Conservation (phyloP, 306 rosid genomes). For the Castanospermum australe region DNA sequence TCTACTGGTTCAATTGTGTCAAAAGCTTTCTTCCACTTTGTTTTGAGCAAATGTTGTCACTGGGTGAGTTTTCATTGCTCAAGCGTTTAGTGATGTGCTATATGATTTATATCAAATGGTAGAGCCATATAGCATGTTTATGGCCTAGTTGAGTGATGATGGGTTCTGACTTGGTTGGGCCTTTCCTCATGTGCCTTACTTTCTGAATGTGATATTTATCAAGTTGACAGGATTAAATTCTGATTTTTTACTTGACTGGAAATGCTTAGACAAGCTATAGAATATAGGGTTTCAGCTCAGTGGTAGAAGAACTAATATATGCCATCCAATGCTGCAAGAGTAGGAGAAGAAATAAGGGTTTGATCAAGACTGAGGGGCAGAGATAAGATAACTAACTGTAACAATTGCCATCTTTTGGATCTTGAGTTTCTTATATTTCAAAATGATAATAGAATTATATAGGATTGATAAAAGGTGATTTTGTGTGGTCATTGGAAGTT, state of each 20-base stretch:
- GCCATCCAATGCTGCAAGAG: background rate
- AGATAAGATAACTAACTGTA: background rate
- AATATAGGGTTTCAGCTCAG: background rate
- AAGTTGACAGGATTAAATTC: background rate
- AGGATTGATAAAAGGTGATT: background rate
- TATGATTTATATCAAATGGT: background rate
- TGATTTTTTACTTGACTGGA: background rate
- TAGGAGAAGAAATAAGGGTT: background rate
- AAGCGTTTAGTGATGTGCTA: background rate
- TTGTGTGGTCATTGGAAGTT: background rate
- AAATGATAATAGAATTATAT: background rate
- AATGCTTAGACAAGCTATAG: background rate
- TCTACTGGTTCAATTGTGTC: background rate
- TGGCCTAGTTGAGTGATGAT: background rate
- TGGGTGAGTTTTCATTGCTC: background rate
- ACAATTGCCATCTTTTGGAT: background rate
- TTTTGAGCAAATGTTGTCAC: background rate
- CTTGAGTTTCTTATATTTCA: background rate
- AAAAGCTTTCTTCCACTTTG: background rate
- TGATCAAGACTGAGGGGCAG: background rate
- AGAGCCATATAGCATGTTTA: background rate
- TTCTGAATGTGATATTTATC: background rate
- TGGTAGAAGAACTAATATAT: background rate
- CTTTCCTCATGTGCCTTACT: background rate
- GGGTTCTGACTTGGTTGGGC: background rate